A percentile compares a stretch with the other conserved stretches of the same genome.
Evolutionary conservation across 495 filamentous ascomycete genomes (phyloP).

Genomic region (Trichoderma erinaceum): DNA sequence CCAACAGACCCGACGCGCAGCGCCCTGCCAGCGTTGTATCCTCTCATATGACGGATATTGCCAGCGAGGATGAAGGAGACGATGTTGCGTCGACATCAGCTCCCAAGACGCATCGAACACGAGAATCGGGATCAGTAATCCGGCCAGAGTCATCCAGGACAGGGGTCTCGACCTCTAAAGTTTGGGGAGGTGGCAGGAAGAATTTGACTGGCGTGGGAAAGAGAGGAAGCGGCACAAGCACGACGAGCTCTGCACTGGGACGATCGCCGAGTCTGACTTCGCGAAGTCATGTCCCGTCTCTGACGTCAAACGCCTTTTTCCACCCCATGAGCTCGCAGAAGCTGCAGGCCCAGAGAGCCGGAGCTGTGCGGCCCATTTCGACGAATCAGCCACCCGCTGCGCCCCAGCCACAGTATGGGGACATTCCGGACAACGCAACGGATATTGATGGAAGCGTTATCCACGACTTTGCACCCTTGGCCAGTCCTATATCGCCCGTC

Average conservation of each 20-base stretch:
- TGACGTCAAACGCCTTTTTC: constrained; percentile 88
- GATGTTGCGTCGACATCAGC: constrained; percentile 18
- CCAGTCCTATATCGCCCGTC: constrained; percentile 54
- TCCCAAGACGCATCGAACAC: not conserved
- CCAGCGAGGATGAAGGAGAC: constrained; percentile 48
- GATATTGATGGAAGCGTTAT: constrained; percentile 28
- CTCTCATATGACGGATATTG: constrained; percentile 77
- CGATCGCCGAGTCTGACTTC: constrained; percentile 25
- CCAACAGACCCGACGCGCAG: constrained; percentile 25
- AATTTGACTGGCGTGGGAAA: constrained; percentile 23
- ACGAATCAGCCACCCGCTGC: constrained; percentile 26
- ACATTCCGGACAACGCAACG: constrained; percentile 28
- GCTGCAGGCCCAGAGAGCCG: constrained; percentile 80
- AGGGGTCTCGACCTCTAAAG: constrained; percentile 41
- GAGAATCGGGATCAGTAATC: constrained; percentile 36
- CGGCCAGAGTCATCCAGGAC: constrained; percentile 46
- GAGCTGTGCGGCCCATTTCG: constrained; percentile 33
- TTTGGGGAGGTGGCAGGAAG: constrained; percentile 17
- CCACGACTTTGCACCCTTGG: not conserved
- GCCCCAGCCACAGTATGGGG: constrained; percentile 22
- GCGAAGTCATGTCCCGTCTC: constrained; percentile 81
- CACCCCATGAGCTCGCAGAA: constrained; percentile 95
- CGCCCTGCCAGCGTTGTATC: constrained; percentile 64
- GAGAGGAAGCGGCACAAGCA: constrained; percentile 52
- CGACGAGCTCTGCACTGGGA: constrained; percentile 37